Evolutionary conservation across 176 grass and related monocot species (phyloP).

Genomic region (Poa annua): DNA sequence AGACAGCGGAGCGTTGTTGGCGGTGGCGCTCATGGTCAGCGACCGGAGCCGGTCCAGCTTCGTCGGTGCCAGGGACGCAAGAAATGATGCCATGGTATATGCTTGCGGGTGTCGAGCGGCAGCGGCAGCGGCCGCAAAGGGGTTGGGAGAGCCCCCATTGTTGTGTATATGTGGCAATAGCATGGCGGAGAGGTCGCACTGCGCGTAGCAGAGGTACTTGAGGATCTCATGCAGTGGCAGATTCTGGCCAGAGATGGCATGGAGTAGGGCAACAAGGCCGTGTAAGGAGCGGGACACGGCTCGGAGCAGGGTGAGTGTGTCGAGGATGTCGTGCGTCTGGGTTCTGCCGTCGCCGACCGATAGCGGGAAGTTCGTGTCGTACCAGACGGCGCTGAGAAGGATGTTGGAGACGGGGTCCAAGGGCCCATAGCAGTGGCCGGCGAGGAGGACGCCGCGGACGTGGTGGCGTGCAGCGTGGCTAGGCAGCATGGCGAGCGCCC

Average conservation of each 20-base stretch:
- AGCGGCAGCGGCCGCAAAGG: neutral
- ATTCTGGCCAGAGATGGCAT: neutral
- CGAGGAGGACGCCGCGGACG: neutral
- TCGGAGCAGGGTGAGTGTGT: neutral
- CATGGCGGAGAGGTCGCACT: neutral
- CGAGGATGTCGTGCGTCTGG: neutral
- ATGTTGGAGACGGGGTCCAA: slow-evolving; percentile 17
- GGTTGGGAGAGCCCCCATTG: neutral
- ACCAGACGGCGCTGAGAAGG: neutral
- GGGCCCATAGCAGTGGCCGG: slow-evolving; percentile 2
- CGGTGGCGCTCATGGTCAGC: neutral
- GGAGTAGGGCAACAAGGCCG: neutral
- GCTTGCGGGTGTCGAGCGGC: neutral
- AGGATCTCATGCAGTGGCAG: neutral
- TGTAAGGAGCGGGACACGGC: neutral
- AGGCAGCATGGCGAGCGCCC: neutral
- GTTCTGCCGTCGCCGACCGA: neutral
- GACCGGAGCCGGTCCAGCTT: neutral
- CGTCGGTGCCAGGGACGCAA: neutral
- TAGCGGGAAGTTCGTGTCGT: neutral
- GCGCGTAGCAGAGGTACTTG: neutral
- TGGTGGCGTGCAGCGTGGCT: neutral
- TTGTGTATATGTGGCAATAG: neutral
- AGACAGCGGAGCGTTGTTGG: neutral
- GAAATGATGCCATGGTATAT: neutral